Percentiles rank a stretch among this genome's conserved stretches.
Evolutionary conservation across 495 filamentous ascomycete genomes (phyloP).

Genomic region (Pyronema domesticum): DNA sequence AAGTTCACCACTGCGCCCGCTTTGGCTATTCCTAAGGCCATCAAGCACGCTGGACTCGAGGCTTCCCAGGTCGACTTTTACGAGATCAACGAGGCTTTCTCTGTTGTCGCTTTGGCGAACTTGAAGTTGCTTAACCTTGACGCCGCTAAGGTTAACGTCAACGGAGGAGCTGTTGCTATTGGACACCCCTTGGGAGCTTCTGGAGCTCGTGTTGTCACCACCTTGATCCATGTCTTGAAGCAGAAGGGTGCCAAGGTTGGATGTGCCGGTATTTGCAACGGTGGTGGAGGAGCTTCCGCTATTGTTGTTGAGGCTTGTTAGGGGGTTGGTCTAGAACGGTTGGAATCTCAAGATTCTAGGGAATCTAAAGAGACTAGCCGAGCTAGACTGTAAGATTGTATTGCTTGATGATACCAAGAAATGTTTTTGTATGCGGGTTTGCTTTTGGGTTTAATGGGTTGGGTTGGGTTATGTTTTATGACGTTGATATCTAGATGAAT

Average conservation of each 20-base stretch:
- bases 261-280: slow-evolving; percentile 91
- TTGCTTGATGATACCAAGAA: too few species aligned
- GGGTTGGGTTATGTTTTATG: too few species aligned
- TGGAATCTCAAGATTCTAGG: too few species aligned
- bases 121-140: slow-evolving; percentile 66
- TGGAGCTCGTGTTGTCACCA: slow-evolving; percentile 85
- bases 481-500: too few species aligned
- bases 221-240: slow-evolving; percentile 69
- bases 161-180: slow-evolving; percentile 87
- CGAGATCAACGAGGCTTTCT: slow-evolving; percentile 99
- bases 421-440: too few species aligned
- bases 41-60: slow-evolving; percentile 71
- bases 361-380: too few species aligned
- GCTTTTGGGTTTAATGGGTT: too few species aligned
- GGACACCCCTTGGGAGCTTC: slow-evolving; percentile 89
- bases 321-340: not conserved
- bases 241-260: slow-evolving; percentile 87
- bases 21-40: slow-evolving; percentile 89
- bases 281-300: slow-evolving; percentile 83
- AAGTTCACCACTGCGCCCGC: slow-evolving; percentile 93
- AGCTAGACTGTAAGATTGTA: too few species aligned
- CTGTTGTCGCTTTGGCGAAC: slow-evolving; percentile 88
- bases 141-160: slow-evolving; percentile 82
- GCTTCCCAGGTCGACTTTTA: slow-evolving; percentile 69
- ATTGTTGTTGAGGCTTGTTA: slow-evolving; percentile 53